Evolutionary conservation across 169 alveolate species (phyloP).

Genomic region (Plasmodium cynomolgi): DNA sequence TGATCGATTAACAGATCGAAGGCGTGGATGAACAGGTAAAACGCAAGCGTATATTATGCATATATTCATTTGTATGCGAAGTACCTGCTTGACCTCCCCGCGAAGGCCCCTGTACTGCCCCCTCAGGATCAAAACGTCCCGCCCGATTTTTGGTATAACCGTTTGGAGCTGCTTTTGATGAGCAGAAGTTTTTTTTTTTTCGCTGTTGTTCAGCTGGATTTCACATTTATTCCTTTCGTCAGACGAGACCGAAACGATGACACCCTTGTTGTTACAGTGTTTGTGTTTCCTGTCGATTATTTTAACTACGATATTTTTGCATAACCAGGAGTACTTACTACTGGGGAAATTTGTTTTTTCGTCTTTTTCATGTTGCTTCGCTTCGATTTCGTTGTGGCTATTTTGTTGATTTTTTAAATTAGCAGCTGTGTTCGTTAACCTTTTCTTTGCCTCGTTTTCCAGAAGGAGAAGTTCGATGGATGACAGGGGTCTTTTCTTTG

Average conservation of each 20-base stretch:
- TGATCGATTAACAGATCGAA: not conserved
- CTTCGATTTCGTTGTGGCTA: not conserved
- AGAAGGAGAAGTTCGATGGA: conserved; percentile 46
- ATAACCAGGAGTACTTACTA: conserved; percentile 26
- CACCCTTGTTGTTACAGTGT: conserved; percentile 48
- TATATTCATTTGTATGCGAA: not conserved
- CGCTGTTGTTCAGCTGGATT: conserved; percentile 27
- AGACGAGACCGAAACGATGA: conserved; percentile 3
- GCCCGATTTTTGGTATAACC: conserved; percentile 66
- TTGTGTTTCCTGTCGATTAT: conserved; percentile 59
- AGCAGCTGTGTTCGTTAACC: not conserved
- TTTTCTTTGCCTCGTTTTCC: conserved; percentile 70
- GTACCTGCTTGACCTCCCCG: conserved; percentile 56
- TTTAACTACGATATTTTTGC: conserved; percentile 54
- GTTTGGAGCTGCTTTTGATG: conserved; percentile 59
- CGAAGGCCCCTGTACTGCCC: conserved; percentile 30
- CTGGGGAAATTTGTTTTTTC: not conserved
- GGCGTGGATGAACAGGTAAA: not conserved
- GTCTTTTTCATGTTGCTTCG: not conserved
- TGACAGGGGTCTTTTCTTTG: conserved; percentile 52
- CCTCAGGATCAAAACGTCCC: conserved; percentile 19
- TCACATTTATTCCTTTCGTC: conserved; percentile 52
- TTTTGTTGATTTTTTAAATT: not conserved
- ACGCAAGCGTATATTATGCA: not conserved
- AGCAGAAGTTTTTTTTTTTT: conserved; percentile 6